Base-by-base conservation (phyloP, 306 rosid species). In the Begonia peltatifolia region DNA sequence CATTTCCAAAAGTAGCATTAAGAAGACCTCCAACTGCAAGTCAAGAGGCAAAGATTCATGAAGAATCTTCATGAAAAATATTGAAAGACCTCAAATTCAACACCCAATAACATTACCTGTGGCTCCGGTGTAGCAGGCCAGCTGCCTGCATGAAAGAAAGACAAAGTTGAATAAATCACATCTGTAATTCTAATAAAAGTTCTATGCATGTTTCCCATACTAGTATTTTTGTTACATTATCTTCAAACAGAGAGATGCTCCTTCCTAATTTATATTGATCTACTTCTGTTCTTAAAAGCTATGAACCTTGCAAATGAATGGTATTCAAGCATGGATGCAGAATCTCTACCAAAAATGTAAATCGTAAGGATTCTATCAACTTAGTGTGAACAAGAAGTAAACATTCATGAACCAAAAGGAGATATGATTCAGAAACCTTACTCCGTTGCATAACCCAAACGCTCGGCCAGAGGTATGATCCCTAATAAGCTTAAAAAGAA, bases 1-100 rank as follows among this genome's bases (percentile, higher is more conserved):
- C 96, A 67, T 84, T 87, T 60, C 96, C 94, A 73, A 87, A 83
- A 51, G 94, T 84, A 47, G 92, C 96, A 59, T 79, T 87, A 42
- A 87, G 53, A 71, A 87, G 96, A 51, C 96, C 87, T 53, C 94
- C 85, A 68, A 79, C 96, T 87, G 79, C 79, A 72, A 42, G 41
- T 25, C 22, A 50, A 10, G 56, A 48, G 13, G 11, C 20, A 54
- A 43, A 18, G 38, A 30, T 30, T 30, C 38, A 30, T 30, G 8
- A 30, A 30, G 7, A 7, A 5, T 30, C 18, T 30, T 1, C 38
- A 30, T 0, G 38, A 2, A 30, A 30, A 30, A 30, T 30, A 30
- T 30, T 30, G 3, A 30, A 20, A 20, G 38, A 30, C 38, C 38
- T 30, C 38, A 30, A 30, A 30, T 30, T 30, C 38, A 30, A 30